A percentile compares a stretch with the other conserved stretches of the same genome.
phyloP scores from a whole-genome alignment of 768 basidiomycete species.

The Thelephora ganbajun region DNA sequence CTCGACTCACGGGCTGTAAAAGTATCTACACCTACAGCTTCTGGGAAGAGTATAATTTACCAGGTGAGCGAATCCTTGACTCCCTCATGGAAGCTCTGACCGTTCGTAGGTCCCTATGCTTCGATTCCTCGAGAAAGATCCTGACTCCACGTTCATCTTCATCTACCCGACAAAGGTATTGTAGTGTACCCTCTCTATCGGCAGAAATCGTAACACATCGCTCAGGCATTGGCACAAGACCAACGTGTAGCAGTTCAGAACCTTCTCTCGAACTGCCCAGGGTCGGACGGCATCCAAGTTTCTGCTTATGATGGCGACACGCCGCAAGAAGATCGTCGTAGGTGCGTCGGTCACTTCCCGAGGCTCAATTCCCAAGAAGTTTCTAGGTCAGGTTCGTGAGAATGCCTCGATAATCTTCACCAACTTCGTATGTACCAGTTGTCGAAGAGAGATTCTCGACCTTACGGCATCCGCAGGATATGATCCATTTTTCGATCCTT shows the following conservation, averaged over 20 bases:
- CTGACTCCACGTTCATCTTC: constrained; percentile 56
- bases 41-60: constrained; percentile 81
- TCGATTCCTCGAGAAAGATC: constrained; percentile 46
- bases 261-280: constrained; percentile 42
- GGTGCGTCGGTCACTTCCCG: constrained; percentile 22
- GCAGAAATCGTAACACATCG: not conserved
- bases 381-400: constrained; percentile 45
- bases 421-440: constrained; percentile 50
- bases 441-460: constrained; percentile 3
- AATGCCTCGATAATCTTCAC: constrained; percentile 74
- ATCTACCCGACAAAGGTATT: constrained; percentile 80
- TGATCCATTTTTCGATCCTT: constrained; percentile 71
- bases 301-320: constrained; percentile 88
- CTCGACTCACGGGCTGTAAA: not conserved
- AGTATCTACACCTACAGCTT: constrained; percentile 83
- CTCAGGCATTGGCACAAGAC: constrained; percentile 79
- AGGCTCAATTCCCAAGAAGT: not conserved
- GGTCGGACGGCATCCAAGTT: constrained; percentile 48
- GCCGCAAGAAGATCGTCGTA: constrained; percentile 44
- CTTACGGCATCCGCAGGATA: constrained; percentile 38
- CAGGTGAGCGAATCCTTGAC: constrained; percentile 33
- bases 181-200: not conserved
- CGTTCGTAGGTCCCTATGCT: constrained; percentile 52
- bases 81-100: not conserved
- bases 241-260: constrained; percentile 61